Conservation (phyloP, 768 basidiomycete genomes). For the Psilocybe azurescens region DNA sequence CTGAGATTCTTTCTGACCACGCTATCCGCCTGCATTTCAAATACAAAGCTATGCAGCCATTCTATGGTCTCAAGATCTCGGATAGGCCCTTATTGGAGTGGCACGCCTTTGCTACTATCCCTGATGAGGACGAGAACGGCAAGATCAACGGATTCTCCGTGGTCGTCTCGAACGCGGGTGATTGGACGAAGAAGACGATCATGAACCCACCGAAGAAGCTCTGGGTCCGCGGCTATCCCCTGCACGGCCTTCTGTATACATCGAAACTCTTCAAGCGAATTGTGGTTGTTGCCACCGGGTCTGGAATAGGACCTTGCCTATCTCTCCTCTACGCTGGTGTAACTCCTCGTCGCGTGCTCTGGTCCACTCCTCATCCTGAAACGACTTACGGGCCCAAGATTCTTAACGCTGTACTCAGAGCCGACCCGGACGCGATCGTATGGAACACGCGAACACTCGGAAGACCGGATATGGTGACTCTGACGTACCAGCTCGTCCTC, state of each 20-base stretch:
- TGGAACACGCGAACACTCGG: conserved; percentile 46
- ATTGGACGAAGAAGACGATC: conserved; percentile 59
- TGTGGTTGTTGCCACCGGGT: conserved; percentile 59
- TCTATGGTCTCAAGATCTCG: conserved; percentile 38
- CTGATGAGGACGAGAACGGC: conserved; percentile 38
- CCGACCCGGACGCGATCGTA: conserved; percentile 43
- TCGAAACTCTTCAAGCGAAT: conserved; percentile 54
- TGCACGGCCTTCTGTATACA: conserved; percentile 54
- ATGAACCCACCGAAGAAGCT: conserved; percentile 52
- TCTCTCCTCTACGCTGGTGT: conserved; percentile 40
- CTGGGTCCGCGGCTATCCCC: conserved; percentile 60
- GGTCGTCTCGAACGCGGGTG: conserved; percentile 59
- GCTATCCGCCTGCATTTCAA: conserved; percentile 60
- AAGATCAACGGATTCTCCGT: conserved; percentile 50
- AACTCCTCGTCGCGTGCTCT: conserved; percentile 43
- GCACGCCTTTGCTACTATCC: conserved; percentile 54
- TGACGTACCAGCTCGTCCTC: conserved; percentile 41
- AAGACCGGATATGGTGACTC: conserved; percentile 44
- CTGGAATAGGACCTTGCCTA: conserved; percentile 54
- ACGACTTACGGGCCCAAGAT: conserved; percentile 46
- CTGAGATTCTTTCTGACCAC: conserved; percentile 58
- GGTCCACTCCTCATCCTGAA: conserved; percentile 46
- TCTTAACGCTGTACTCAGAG: conserved; percentile 42
- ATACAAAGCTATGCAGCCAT: conserved; percentile 44
- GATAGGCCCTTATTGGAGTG: conserved; percentile 50